A percentile compares a stretch with the other conserved stretches of the same genome.
Conservation (phyloP, 805 yeast genomes). For the Priceomyces castillae region DNA sequence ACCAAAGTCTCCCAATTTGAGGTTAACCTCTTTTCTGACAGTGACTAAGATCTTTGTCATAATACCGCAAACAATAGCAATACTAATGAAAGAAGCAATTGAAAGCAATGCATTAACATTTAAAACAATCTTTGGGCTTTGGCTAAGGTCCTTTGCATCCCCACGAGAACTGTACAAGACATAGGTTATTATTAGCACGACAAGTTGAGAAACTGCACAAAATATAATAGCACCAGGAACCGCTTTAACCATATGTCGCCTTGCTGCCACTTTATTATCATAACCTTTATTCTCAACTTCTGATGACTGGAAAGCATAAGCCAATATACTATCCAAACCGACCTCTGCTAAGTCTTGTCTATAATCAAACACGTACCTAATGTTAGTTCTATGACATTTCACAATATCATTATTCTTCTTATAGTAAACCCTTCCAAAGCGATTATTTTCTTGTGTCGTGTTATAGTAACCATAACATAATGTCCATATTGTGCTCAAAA, state of each 20-base stretch:
- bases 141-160: constrained; percentile 28
- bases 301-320: constrained; percentile 43
- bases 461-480: constrained; percentile 48
- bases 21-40: constrained; percentile 23
- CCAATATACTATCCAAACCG: constrained; percentile 44
- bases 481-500: constrained; percentile 37
- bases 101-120: constrained; percentile 39
- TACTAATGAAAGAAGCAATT: constrained; percentile 29
- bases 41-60: constrained; percentile 25
- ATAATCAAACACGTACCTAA: constrained; percentile 43
- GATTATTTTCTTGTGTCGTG: constrained; percentile 11
- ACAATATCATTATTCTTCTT: constrained; percentile 19
- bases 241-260: constrained; percentile 15
- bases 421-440: constrained; percentile 14
- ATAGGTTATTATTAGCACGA: constrained; percentile 26
- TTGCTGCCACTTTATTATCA: constrained; percentile 11
- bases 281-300: constrained; percentile 9
- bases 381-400: constrained; percentile 17
- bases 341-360: constrained; percentile 35
- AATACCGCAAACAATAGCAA: constrained; percentile 27
- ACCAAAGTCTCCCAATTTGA: constrained; percentile 46
- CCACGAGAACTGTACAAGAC: constrained; percentile 39
- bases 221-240: constrained; percentile 29
- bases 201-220: constrained; percentile 25
- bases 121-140: constrained; percentile 28